Evolutionary conservation across 1,284 basidiomycete species (phyloP), one percentile per base, ranked within the genome.

Genomic region (Fereydounia khargensis): DNA sequence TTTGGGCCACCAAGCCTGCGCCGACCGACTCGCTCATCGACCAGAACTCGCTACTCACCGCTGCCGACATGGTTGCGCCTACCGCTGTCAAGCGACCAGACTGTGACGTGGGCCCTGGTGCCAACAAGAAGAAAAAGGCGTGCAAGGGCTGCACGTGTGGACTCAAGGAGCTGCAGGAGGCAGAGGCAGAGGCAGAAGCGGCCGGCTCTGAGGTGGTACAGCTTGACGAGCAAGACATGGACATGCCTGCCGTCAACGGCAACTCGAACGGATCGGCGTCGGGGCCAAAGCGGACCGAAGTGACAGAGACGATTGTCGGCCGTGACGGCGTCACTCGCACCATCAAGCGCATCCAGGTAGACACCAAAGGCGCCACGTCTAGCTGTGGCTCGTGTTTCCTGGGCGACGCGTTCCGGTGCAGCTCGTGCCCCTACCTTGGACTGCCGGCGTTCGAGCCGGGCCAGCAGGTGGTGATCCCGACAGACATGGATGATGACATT

Each of bases 331-430:
- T 63, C 30, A 60, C 58, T 25, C 65, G 65, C 43, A 68, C 61
- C 19, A 66, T 75, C 54, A 74, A 73, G 57, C 47, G 67, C 6
- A 60, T 74, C 34, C 66, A 69, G 42, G 73, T 75, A 27, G 73
- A 75, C 27, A 75, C 73, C 19, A 66, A 66, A 38, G 73, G 73
- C 31, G 71, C 71, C 0, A 97, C 91, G 37, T 91, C 88, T 74
- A 91, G 89, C 70, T 98, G 94, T 79, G 92, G 91, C n/a, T 95
- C 82, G 78, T 99, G 94, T 80, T 97, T 91, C 81, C 80, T 98
- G 39, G 95, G 94, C 9, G 94, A 99, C 78, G 95, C 94, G 1
- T 99, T 99, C 80, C 81, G 94, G 65, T 99, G 94, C 78, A 87
- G 85, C 16, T 85, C 88, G 49, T 99, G 94, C 77, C 95, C 94